phyloP scores from a whole-genome alignment of 352 stramenopile genomes.

The Aphanomyces astaci region DNA sequence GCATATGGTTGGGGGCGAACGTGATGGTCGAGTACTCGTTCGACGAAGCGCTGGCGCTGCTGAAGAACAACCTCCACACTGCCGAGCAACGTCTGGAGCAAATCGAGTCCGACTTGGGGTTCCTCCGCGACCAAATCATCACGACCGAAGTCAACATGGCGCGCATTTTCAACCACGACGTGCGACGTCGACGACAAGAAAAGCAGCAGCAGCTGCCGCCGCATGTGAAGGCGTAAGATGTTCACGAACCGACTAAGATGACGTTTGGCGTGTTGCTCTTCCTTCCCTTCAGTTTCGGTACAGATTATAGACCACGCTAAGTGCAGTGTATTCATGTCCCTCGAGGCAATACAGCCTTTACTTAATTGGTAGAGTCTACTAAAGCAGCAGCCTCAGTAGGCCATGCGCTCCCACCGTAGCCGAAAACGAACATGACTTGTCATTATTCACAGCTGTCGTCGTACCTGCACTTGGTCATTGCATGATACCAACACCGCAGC shows the following conservation, averaged over 20 bases:
- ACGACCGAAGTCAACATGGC: conserved; percentile 96
- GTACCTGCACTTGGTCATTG: too few species aligned
- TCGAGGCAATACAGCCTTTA: too few species aligned
- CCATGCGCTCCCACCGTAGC: too few species aligned
- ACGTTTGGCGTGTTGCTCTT: not conserved
- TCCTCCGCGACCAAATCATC: conserved; percentile 95
- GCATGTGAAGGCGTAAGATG: conserved; percentile 5
- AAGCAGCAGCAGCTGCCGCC: not conserved
- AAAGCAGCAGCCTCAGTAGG: too few species aligned
- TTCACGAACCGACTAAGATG: not conserved
- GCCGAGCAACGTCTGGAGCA: conserved; percentile 65
- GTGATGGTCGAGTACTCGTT: conserved; percentile 97
- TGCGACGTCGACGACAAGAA: conserved; percentile 58
- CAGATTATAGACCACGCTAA: too few species aligned
- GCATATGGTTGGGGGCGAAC: conserved; percentile 96
- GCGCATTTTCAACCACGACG: conserved; percentile 97
- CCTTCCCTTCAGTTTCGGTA: too few species aligned
- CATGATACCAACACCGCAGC: too few species aligned
- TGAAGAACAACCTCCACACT: conserved; percentile 64
- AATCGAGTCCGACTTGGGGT: conserved; percentile 88
- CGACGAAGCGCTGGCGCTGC: conserved; percentile 89
- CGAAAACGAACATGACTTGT: too few species aligned
- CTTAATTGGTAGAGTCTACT: too few species aligned
- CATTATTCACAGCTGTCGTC: too few species aligned
- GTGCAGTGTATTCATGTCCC: too few species aligned